Base-by-base conservation (phyloP, 306 rosid genomes). In the Spatholobus suberectus region DNA sequence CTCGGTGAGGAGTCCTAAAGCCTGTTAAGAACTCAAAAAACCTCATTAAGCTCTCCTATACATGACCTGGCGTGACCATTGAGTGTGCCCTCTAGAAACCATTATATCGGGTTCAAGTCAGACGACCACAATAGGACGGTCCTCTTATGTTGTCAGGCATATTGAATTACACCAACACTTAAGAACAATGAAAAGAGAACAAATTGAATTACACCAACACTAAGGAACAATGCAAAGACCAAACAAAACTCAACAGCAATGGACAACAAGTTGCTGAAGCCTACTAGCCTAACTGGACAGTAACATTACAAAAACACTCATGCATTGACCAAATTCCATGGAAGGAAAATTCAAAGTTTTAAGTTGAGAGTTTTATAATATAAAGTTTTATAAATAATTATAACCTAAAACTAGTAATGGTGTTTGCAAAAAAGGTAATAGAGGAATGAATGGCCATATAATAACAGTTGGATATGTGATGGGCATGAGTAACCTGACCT, bases 401-500 rank as follows among this genome's bases (percentile, higher is more conserved):
- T 29, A 72, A 59, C 37, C 44, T 24, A 49, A 4, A 44, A 59
- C 78, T 26, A 70, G 20, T 35, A 15, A 14, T 8, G 44, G 49
- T 59, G 44, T 24, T 32, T 21, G 5, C 0, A 43, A 65, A 26
- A 73, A 29, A 49, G 14, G 70, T 27, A 15, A 49, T 3, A n/a
- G 17, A 17, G 34, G 20, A 57, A 10, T 10, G 9, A 41, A 76
- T 6, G 58, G 37, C 26, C n/a, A 38, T 58, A 9, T 1, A 15
- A 14, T 9, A 21, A 9, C 2, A 2, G 15, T 57, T 6, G 20
- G 15, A 47, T 4, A 54, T 17, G 72, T 26, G 37, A 75, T 18
- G 68, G 52, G 27, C 5, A 70, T 29, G 63, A 37, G 41, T 17
- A 67, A 68, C 4, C 70, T 35, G 15, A 85, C 85, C 85, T 70